These are phyloP conservation scores for Phytophthora pseudosyringae DNA, from an alignment of 352 stramenopile species.

Conservation along the genomic window DNA sequence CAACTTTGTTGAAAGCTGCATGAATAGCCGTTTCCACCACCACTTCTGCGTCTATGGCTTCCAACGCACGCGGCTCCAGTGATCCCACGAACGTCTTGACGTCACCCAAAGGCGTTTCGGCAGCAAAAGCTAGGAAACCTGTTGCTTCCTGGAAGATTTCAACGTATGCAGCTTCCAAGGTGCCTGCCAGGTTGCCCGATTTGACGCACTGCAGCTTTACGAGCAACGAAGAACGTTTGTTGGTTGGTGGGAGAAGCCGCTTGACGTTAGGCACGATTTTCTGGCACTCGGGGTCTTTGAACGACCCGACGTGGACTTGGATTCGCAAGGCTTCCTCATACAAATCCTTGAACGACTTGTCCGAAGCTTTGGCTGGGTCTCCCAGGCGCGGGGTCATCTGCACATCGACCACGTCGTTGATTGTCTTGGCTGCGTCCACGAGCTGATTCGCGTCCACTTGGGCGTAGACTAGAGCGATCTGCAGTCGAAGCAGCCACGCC, in stretches of 20 bases:
- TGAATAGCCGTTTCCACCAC: slow-evolving; percentile 66
- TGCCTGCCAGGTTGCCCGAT: slow-evolving; percentile 46
- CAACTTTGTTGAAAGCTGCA: slow-evolving; percentile 44
- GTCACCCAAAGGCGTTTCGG: slow-evolving; percentile 41
- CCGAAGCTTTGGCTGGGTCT: slow-evolving; percentile 32
- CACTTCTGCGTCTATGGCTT: slow-evolving; percentile 61
- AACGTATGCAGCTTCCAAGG: slow-evolving; percentile 50
- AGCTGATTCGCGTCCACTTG: slow-evolving; percentile 75
- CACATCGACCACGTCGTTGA: slow-evolving; percentile 73
- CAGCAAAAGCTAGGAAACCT: slow-evolving; percentile 44
- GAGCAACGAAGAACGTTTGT: slow-evolving; percentile 50
- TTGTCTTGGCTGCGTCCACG: slow-evolving; percentile 56
- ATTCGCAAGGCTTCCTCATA: slow-evolving; percentile 74
- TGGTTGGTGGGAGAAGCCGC: slow-evolving; percentile 44
- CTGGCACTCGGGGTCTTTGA: slow-evolving; percentile 82
- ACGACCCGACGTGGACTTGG: slow-evolving; percentile 72
- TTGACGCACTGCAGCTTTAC: slow-evolving; percentile 77
- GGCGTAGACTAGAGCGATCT: slow-evolving; percentile 73
- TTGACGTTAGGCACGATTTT: slow-evolving; percentile 74
- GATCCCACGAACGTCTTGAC: slow-evolving; percentile 42
- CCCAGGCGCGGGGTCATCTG: slow-evolving; percentile 54
- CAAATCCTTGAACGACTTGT: slow-evolving; percentile 40
- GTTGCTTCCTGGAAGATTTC: slow-evolving; percentile 75
- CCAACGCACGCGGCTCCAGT: slow-evolving; percentile 33
- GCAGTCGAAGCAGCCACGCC: slow-evolving; percentile 66